A percentile compares a stretch with the other conserved stretches of the same genome.
These are phyloP conservation scores for Ophiorrhiza pumila DNA, from an alignment of 257 asterid species.

Conservation along the genomic window DNA sequence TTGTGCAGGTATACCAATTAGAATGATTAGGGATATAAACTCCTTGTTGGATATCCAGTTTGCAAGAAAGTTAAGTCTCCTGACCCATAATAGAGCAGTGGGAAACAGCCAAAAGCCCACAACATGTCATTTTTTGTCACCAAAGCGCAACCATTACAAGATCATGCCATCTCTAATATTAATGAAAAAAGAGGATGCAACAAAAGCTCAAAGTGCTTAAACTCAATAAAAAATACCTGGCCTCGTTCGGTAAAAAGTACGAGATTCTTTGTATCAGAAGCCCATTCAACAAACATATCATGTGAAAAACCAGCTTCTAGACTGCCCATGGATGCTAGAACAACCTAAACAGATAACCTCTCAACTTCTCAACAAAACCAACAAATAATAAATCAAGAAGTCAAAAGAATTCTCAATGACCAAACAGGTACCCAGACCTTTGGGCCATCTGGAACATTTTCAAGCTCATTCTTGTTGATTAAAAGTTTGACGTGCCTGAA, in stretches of 20 bases:
- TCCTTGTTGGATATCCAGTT: neutral
- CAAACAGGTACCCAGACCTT: conserved; percentile 51
- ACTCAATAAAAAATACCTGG: conserved; percentile 53
- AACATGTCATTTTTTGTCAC: neutral
- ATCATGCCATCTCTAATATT: neutral
- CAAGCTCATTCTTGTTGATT: conserved; percentile 76
- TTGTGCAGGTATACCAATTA: neutral
- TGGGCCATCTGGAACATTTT: conserved; percentile 75
- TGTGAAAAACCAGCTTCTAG: conserved; percentile 95
- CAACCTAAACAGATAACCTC: conserved; percentile 52
- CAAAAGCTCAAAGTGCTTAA: neutral
- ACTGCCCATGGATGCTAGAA: conserved; percentile 96
- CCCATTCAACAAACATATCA: conserved; percentile 97
- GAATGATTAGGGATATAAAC: neutral
- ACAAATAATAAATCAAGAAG: conserved; percentile 14
- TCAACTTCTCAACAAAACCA: conserved; percentile 19
- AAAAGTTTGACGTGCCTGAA: conserved; percentile 75
- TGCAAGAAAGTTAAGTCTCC: neutral
- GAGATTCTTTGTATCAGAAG: conserved; percentile 90
- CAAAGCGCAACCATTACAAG: neutral
- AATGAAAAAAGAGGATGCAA: neutral
- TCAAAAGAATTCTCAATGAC: conserved; percentile 16
- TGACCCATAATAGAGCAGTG: neutral
- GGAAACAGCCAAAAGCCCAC: neutral
- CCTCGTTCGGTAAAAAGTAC: conserved; percentile 95